Evolutionary conservation across 306 rosid genomes (phyloP).

Genomic region (Argentina anserina): DNA sequence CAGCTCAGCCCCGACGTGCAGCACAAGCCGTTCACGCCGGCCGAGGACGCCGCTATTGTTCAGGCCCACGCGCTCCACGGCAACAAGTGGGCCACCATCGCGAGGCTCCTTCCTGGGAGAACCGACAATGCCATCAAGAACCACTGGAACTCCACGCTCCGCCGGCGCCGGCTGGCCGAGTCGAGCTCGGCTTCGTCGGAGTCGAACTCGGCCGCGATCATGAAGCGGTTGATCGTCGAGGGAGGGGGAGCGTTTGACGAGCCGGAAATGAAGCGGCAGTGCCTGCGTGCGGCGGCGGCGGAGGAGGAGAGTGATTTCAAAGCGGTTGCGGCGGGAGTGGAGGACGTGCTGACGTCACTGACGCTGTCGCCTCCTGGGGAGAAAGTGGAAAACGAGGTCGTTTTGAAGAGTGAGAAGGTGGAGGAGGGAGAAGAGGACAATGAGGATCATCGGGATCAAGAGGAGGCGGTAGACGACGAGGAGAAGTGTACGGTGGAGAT

Average conservation of each 20-base stretch:
- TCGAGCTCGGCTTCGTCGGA: conserved; percentile 19
- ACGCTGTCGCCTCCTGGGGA: conserved; percentile 44
- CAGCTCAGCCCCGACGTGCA: conserved; percentile 91
- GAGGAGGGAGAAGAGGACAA: neutral
- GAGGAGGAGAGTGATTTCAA: conserved; percentile 22
- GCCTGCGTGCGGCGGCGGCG: conserved; percentile 20
- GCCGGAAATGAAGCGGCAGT: conserved; percentile 30
- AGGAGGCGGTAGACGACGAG: neutral
- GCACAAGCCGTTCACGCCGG: conserved; percentile 69
- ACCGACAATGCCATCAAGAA: conserved; percentile 92
- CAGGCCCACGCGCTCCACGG: conserved; percentile 70
- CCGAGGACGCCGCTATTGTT: conserved; percentile 60
- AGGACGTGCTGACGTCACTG: conserved; percentile 41
- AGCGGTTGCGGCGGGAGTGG: conserved; percentile 1
- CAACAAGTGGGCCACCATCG: conserved; percentile 93
- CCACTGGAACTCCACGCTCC: conserved; percentile 93
- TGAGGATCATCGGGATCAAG: neutral
- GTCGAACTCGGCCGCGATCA: neutral
- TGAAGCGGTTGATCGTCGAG: conserved; percentile 2
- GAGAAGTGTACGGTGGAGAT: conserved; percentile 2
- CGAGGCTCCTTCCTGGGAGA: conserved; percentile 77
- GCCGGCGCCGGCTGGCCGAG: conserved; percentile 38
- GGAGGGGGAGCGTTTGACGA: neutral
- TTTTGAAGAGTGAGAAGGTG: conserved; percentile 11
- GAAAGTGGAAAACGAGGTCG: conserved; percentile 18